Evolutionary conservation across 2,329 filamentous ascomycete species (phyloP), one percentile per base, ranked within the genome.

Genomic region (Phialophora tarda): DNA sequence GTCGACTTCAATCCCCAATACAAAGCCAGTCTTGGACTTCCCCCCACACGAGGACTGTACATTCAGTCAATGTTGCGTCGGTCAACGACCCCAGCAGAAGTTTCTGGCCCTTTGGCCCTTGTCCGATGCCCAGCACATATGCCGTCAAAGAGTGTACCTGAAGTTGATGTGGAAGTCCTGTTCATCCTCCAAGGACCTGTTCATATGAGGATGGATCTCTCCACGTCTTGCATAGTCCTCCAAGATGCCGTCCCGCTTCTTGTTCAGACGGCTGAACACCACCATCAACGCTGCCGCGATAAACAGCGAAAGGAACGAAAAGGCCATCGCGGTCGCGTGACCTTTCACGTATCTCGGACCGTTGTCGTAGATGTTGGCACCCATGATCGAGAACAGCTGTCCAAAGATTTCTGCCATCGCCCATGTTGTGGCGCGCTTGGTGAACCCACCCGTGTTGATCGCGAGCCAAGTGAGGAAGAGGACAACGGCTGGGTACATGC

Each of bases 281-380:
- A 44, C 24, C 21, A 48, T 48, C 17, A 44, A 30, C 10, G 47
- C 5, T 28, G 55, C 21, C 17, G 34, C 34, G 32, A 32, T 23
- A 14, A 66, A 10, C 8, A 50, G 24, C 10, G 32, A 59, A n/a
- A 59, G n/a, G 4, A 30, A 10, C 17, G 51, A 24, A 11, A 68
- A 60, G 24, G 58, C 59, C 30, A 63, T 47, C 0, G 57, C 23
- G 12, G 58, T 53, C 23, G 44, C 41, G 50, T 65, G 66, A 8
- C 66, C 66, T 23, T 63, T 66, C 14, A 65, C 38, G 28, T 59
- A 68, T 23, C 66, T 50, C n/a, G 66, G 66, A 7, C 57, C 57
- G 24, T 55, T 44, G 23, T 57, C 51, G 44, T 68, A 65, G 21
- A 68, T 59, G 17, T 57, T 44, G 24, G 66, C 62, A 6, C 47